phyloP scores from a whole-genome alignment of 345 rosid genomes.

The Pistacia atlantica region DNA sequence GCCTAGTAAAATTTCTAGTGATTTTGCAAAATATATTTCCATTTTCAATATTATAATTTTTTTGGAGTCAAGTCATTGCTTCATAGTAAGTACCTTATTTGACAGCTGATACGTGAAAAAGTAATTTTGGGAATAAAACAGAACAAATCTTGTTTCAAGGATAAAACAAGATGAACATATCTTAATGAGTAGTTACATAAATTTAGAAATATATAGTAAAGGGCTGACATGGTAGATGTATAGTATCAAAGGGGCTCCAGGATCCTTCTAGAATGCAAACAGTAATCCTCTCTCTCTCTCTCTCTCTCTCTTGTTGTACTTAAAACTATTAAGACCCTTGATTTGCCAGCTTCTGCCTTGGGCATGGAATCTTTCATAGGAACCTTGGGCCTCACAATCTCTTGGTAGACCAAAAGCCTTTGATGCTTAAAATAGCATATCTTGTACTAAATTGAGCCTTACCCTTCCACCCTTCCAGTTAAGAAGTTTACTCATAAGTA shows the following conservation, averaged over 20 bases:
- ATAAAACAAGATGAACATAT: neutral
- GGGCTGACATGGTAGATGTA: neutral
- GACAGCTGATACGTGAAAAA: neutral
- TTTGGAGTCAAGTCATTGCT: neutral
- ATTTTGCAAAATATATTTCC: neutral
- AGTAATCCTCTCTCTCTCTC: neutral
- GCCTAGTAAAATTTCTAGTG: neutral
- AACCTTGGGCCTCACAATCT: constrained; percentile 87
- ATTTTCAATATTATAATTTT: no score
- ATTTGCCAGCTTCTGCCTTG: constrained; percentile 89
- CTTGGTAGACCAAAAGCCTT: constrained; percentile 60
- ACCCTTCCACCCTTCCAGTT: constrained; percentile 55
- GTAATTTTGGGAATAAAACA: neutral
- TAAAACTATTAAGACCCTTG: constrained; percentile 25
- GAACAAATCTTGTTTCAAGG: neutral
- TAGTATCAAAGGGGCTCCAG: neutral
- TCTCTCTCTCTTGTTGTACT: neutral
- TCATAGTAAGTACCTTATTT: neutral
- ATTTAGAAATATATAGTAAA: neutral
- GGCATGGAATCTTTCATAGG: constrained; percentile 82
- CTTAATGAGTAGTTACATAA: neutral
- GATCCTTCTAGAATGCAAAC: neutral
- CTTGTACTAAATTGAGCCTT: constrained; percentile 77
- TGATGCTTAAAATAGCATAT: constrained; percentile 73
- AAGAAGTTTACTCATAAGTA: constrained; percentile 86